These are phyloP conservation scores for Croton laevigatus DNA, from an alignment of 441 rosid genomes.

Conservation along the genomic window DNA sequence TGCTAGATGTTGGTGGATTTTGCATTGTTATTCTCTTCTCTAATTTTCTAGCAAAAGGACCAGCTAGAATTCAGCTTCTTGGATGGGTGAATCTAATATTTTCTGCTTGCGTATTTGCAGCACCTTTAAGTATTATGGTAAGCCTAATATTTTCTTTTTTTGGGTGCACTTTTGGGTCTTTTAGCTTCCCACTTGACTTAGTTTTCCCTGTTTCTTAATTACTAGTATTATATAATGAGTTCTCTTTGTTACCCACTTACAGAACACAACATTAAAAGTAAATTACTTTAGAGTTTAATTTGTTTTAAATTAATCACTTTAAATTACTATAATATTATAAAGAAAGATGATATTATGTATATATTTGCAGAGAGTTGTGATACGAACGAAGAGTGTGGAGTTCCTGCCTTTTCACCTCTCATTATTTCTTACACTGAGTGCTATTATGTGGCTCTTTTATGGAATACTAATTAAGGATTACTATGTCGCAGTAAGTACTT, in stretches of 20 bases:
- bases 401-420: slow-evolving; percentile 62
- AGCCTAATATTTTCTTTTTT: slow-evolving; percentile 7
- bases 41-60: slow-evolving; percentile 33
- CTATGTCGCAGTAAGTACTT: slow-evolving; percentile 53
- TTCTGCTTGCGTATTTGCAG: slow-evolving; percentile 64
- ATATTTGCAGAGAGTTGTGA: slow-evolving; percentile 54
- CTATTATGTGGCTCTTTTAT: slow-evolving; percentile 69
- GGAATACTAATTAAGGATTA: slow-evolving; percentile 57
- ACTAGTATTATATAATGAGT: neutral
- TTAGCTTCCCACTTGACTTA: neutral
- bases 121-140: slow-evolving; percentile 75
- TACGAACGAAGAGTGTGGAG: slow-evolving; percentile 77
- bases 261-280: neutral
- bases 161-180: neutral
- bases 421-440: slow-evolving; percentile 67
- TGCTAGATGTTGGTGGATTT: slow-evolving; percentile 55
- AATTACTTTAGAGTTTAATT: neutral
- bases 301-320: neutral
- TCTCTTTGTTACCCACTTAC: neutral
- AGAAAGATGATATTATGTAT: neutral
- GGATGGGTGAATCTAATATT: slow-evolving; percentile 79
- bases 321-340: neutral
- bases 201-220: neutral
- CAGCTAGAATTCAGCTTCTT: slow-evolving; percentile 34
- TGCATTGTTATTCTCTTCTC: slow-evolving; percentile 40